These are phyloP conservation scores for Grosmannia huntii DNA, from an alignment of 2,329 filamentous ascomycete species.

Conservation along the genomic window DNA sequence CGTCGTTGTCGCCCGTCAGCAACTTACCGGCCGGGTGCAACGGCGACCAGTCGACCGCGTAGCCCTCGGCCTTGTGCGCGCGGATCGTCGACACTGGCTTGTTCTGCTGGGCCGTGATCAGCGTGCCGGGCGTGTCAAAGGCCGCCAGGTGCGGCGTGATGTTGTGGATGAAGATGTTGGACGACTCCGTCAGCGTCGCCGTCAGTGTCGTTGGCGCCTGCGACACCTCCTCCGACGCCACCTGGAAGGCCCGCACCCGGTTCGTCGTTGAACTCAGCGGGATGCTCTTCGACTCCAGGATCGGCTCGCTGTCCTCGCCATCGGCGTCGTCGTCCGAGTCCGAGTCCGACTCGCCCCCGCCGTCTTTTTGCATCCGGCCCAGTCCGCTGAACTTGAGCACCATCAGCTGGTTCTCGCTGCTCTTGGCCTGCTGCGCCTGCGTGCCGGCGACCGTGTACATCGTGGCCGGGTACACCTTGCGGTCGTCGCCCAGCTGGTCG, in stretches of 20 bases:
- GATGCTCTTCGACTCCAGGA: constrained; percentile 85
- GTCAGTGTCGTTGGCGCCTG: constrained; percentile 70
- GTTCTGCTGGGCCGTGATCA: constrained; percentile 69
- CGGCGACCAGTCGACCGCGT: constrained; percentile 94
- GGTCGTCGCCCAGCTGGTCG: constrained; percentile 75
- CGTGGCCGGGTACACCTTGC: constrained; percentile 87
- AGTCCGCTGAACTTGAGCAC: constrained; percentile 93
- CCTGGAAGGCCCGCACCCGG: constrained; percentile 79
- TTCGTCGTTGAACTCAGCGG: constrained; percentile 82
- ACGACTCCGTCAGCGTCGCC: constrained; percentile 84
- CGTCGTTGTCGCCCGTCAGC: constrained; percentile 81
- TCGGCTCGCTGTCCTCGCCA: constrained; percentile 70
- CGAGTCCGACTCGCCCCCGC: constrained; percentile 50
- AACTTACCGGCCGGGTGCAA: constrained; percentile 70
- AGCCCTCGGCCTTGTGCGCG: constrained; percentile 88
- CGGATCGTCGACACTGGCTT: constrained; percentile 79
- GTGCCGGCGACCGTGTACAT: constrained; percentile 93
- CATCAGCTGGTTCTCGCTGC: constrained; percentile 85
- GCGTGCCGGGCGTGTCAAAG: constrained; percentile 78
- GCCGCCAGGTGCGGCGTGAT: constrained; percentile 78
- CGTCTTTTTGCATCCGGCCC: constrained; percentile 60
- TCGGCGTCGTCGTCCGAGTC: constrained; percentile 59
- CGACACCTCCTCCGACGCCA: constrained; percentile 56
- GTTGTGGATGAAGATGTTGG: constrained; percentile 84
- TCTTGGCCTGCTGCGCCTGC: constrained; percentile 64